Evolutionary conservation across 2,329 filamentous ascomycete genomes (phyloP).

Genomic region (Teratosphaeria destructans): DNA sequence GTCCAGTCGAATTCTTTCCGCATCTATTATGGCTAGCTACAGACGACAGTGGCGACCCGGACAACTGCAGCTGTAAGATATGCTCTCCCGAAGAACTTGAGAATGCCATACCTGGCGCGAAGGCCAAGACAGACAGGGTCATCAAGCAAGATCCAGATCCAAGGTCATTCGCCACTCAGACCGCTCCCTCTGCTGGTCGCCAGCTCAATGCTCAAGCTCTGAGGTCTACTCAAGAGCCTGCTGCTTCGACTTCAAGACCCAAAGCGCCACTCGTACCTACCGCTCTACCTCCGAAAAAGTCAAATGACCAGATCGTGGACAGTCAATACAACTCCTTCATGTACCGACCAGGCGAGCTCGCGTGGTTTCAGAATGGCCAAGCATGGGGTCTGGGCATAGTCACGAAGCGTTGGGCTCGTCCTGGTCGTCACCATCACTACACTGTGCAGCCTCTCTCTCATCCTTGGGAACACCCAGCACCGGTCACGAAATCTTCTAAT

Average conservation of each 20-base stretch:
- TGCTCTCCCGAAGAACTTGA: constrained; percentile 46
- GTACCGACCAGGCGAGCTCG: constrained; percentile 45
- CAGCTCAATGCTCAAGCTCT: constrained; percentile 7
- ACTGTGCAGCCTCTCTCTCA: constrained; percentile 32
- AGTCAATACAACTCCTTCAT: constrained; percentile 38
- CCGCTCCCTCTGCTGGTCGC: constrained; percentile 1
- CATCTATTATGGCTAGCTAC: constrained; percentile 48
- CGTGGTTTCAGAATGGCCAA: constrained; percentile 44
- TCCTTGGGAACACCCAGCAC: constrained; percentile 11
- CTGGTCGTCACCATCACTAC: constrained; percentile 17
- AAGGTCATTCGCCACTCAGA: constrained; percentile 11
- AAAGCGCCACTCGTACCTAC: constrained; percentile 23
- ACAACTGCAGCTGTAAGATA: constrained; percentile 48
- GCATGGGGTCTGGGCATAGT: constrained; percentile 48
- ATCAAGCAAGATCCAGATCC: constrained; percentile 9
- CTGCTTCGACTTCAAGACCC: constrained; percentile 2
- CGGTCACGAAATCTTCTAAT: constrained; percentile 35
- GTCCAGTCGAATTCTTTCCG: constrained; percentile 50
- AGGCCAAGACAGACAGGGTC: constrained; percentile 10
- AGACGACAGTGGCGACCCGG: constrained; percentile 41
- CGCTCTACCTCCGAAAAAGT: constrained; percentile 31
- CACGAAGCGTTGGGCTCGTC: constrained; percentile 31
- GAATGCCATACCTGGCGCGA: constrained; percentile 24
- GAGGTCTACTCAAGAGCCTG: constrained; percentile 8
- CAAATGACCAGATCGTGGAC: constrained; percentile 41